These are phyloP conservation scores for Phyllosticta citribraziliensis DNA, from an alignment of 2,329 filamentous ascomycete genomes.

Conservation along the genomic window DNA sequence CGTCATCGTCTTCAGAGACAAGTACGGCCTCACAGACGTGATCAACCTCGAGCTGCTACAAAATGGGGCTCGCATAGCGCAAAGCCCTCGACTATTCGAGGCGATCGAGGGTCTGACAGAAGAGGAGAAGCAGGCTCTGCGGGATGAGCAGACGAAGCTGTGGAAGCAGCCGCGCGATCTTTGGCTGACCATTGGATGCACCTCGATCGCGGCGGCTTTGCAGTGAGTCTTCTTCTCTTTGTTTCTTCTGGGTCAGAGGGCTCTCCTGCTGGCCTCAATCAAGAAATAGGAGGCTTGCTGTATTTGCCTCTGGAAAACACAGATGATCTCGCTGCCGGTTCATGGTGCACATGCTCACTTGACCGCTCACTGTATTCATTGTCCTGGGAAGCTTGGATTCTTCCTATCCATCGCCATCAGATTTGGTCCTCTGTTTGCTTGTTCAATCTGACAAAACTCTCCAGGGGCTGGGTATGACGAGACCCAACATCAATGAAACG, in stretches of 20 bases:
- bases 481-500: background rate
- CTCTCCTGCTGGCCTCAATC: background rate
- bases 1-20: constrained; percentile 51
- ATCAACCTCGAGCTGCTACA: constrained; percentile 47
- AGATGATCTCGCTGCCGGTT: constrained; percentile 18
- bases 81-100: constrained; percentile 56
- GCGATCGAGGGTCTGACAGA: constrained; percentile 51
- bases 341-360: constrained; percentile 27
- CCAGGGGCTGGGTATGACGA: background rate
- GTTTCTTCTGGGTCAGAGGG: too few species aligned
- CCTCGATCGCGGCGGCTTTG: constrained; percentile 61
- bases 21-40: constrained; percentile 47
- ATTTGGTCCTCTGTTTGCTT: background rate
- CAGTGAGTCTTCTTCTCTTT: constrained; percentile 14
- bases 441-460: background rate
- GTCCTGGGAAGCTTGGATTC: too few species aligned
- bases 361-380: too few species aligned
- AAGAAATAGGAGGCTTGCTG: background rate
- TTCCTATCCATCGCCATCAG: too few species aligned
- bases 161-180: constrained; percentile 55
- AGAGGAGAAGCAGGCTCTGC: constrained; percentile 51
- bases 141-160: constrained; percentile 55
- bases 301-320: background rate
- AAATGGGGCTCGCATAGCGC: constrained; percentile 65
- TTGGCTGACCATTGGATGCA: constrained; percentile 57